phyloP scores from a whole-genome alignment of 768 basidiomycete species.

The Porpolomopsis calyptriformis region DNA sequence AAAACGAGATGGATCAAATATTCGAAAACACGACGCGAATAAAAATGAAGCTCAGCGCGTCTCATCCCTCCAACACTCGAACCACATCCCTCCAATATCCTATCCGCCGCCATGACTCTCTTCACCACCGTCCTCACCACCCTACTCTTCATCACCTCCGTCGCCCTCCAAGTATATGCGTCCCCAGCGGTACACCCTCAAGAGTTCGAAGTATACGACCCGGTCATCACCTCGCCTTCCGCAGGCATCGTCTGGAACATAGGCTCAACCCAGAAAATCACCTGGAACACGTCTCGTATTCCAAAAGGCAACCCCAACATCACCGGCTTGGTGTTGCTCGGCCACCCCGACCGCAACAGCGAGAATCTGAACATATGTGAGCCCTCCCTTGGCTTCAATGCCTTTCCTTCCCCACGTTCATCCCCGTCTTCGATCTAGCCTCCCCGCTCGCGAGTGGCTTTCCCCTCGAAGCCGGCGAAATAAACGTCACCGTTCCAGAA shows the following conservation, averaged over 20 bases:
- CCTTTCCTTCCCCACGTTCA: conserved; percentile 5
- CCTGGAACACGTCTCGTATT: conserved; percentile 28
- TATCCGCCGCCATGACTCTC: not conserved
- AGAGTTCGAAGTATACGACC: conserved; percentile 23
- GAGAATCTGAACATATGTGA: conserved; percentile 40
- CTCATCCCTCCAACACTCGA: too few species aligned
- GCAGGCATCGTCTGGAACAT: not conserved
- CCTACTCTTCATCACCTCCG: not conserved
- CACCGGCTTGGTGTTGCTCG: conserved; percentile 35
- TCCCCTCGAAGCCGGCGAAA: conserved; percentile 32
- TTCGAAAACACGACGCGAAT: too few species aligned
- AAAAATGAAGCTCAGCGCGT: too few species aligned
- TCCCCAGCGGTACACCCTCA: not conserved
- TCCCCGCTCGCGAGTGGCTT: conserved; percentile 41
- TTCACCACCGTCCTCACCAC: not conserved
- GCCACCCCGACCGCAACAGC: conserved; percentile 27
- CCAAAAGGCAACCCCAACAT: conserved; percentile 25
- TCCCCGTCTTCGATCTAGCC: conserved; percentile 25
- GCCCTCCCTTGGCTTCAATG: conserved; percentile 8
- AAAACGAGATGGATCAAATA: too few species aligned
- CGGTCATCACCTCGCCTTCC: not conserved
- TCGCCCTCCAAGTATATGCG: not conserved
- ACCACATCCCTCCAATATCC: too few species aligned
- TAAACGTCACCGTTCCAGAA: conserved; percentile 32
- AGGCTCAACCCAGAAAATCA: not conserved